Conservation (phyloP, 2,329 filamentous ascomycete species). For the Ophiosphaerella herpotricha region DNA sequence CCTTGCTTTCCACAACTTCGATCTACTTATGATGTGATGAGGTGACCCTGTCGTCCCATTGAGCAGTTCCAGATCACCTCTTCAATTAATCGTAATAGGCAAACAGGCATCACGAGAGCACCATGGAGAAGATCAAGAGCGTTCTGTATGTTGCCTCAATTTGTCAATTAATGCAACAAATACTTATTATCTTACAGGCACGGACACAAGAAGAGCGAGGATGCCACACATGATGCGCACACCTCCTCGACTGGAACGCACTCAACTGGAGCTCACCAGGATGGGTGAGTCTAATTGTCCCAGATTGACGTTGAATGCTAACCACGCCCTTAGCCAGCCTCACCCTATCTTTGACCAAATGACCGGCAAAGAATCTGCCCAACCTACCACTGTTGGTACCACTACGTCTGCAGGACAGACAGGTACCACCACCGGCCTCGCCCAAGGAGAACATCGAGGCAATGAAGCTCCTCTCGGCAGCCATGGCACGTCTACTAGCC, state of each 20-base stretch:
- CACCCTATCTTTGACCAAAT: constrained; percentile 40
- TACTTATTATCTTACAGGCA: constrained; percentile 24
- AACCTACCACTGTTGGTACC: constrained; percentile 12
- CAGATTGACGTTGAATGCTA: neutral
- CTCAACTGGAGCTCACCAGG: constrained; percentile 12
- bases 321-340: constrained; percentile 9
- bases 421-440: constrained; percentile 6
- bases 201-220: constrained; percentile 40
- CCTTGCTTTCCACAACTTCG: constrained; percentile 24
- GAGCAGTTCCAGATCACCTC: constrained; percentile 1
- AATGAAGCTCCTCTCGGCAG: constrained; percentile 2
- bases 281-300: neutral
- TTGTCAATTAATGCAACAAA: constrained; percentile 31
- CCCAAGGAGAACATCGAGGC: neutral
- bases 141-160: constrained; percentile 43
- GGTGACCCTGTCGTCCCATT: constrained; percentile 2
- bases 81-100: constrained; percentile 1
- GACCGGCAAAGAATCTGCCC: constrained; percentile 9
- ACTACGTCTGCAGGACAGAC: constrained; percentile 15
- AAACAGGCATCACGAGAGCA: constrained; percentile 6
- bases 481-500: neutral
- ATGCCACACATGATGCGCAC: constrained; percentile 23
- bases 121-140: constrained; percentile 53
- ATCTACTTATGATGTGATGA: constrained; percentile 12
- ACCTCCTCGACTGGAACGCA: constrained; percentile 13